Conservation (phyloP, 75 land plant genomes). For the Selaginella tamariscina region DNA sequence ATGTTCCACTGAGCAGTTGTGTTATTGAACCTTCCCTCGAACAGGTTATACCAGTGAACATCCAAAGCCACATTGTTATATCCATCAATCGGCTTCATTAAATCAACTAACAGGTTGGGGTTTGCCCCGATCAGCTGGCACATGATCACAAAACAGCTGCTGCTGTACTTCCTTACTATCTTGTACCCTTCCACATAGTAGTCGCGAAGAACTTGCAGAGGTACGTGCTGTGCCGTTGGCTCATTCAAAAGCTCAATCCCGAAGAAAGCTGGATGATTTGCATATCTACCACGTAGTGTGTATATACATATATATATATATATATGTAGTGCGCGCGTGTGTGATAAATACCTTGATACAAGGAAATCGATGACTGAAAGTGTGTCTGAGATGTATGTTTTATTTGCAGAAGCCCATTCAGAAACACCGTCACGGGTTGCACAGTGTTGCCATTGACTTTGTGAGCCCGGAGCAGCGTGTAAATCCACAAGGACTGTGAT, state of each 20-base stretch:
- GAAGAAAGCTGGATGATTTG: not conserved
- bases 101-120: not conserved
- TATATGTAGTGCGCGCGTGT: not conserved
- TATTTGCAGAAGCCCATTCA: not conserved
- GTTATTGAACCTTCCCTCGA: not conserved
- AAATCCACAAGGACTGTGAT: not conserved
- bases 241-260: slow-evolving; percentile 8
- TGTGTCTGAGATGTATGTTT: not conserved
- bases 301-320: not conserved
- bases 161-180: slow-evolving; percentile 3
- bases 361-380: slow-evolving; percentile 1
- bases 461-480: slow-evolving; percentile 8
- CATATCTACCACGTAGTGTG: not conserved
- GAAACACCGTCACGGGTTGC: slow-evolving; percentile 8
- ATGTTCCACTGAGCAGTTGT: slow-evolving; percentile 3
- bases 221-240: not conserved
- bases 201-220: not conserved
- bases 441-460: slow-evolving; percentile 3
- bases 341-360: not conserved
- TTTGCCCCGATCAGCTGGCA: not conserved
- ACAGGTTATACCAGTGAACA: not conserved
- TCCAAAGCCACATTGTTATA: slow-evolving; percentile 7
- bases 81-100: not conserved
- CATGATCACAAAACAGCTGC: slow-evolving; percentile 4
- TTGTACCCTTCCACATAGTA: slow-evolving; percentile 9